Conservation (phyloP, 2,329 filamentous ascomycete species). For the Sclerotinia borealis region DNA sequence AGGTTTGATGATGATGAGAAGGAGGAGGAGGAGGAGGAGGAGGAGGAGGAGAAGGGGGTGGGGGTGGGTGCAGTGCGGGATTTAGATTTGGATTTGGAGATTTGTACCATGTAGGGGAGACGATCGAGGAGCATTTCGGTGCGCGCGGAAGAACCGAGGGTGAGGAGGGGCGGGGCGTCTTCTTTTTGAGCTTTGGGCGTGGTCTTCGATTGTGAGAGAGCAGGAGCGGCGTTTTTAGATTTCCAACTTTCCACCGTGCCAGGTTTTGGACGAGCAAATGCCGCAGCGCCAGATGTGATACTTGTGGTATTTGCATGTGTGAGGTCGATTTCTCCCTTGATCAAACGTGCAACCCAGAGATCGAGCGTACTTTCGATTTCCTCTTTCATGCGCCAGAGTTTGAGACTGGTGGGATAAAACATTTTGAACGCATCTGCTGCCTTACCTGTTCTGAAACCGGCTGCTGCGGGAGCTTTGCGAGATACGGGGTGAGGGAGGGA, state of each 20-base stretch:
- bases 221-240: not conserved
- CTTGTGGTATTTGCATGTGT: conserved; percentile 27
- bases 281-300: conserved; percentile 42
- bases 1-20: not conserved
- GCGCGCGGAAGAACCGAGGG: conserved; percentile 57
- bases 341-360: conserved; percentile 56
- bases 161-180: conserved; percentile 41
- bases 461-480: conserved; percentile 43
- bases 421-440: conserved; percentile 70
- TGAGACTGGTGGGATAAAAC: conserved; percentile 83
- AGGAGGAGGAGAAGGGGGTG: not conserved
- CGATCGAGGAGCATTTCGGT: conserved; percentile 76
- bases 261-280: conserved; percentile 42
- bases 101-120: conserved; percentile 75
- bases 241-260: conserved; percentile 33
- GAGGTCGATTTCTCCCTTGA: conserved; percentile 44
- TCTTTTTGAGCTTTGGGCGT: conserved; percentile 23
- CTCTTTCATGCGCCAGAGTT: conserved; percentile 77
- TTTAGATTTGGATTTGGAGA: conserved; percentile 38
- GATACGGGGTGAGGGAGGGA: conserved; percentile 82
- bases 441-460: conserved; percentile 31
- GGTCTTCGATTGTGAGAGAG: not conserved
- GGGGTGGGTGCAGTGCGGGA: not conserved
- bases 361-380: conserved; percentile 72
- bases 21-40: not conserved